Evolutionary conservation across 1,284 basidiomycete genomes (phyloP), one percentile per base, ranked within the genome.

Genomic region (Thecaphora frezii): DNA sequence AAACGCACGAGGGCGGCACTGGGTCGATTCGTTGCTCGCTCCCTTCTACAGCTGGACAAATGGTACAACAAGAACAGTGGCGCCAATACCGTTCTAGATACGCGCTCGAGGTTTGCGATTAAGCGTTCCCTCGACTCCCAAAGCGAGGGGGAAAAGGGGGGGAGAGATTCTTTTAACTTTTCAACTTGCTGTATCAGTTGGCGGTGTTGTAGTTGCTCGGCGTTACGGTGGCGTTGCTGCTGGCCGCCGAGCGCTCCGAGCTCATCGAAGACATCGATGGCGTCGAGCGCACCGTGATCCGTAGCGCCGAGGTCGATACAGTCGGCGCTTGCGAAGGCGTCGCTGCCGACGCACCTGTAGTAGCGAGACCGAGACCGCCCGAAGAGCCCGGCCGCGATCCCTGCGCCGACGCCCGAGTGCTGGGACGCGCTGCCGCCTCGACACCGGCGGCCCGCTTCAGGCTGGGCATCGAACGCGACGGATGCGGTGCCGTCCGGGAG

Each of bases 381-480:
- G 39, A 41, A 8, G 39, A 41, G 22, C 21, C 12, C 5, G 39
- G 21, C 5, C 39, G 30, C 42, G 42, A 13, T 42, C 38, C 1
- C 55, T 57, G 28, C 61, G 53, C n/a, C 4, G 33, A 7, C 5
- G 33, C 33, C 16, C 33, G 33, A 3, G 33, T 18, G 13, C 33
- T 16, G 7, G 33, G 16, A 3, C 33, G 33, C 10, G 33, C 12
- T 16, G 33, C 18, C 18, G 33, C 33, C 4, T 41, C 39, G 39
- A 7, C 16, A 4, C 5, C n/a, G 5, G 22, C 39, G 39, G 22
- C 22, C 39, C 39, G 39, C 39, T 41, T 41, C 4, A 65, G 42
- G 43, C 62, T 65, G 5, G 62, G 62, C 62, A 65, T 65, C 3
- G 62, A 65, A 3, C 49, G 49, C 12, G 51, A 51, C 1, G 62